These are phyloP conservation scores for Xylariaceae sp. DNA, from an alignment of 2,329 filamentous ascomycete genomes.

Conservation along the genomic window DNA sequence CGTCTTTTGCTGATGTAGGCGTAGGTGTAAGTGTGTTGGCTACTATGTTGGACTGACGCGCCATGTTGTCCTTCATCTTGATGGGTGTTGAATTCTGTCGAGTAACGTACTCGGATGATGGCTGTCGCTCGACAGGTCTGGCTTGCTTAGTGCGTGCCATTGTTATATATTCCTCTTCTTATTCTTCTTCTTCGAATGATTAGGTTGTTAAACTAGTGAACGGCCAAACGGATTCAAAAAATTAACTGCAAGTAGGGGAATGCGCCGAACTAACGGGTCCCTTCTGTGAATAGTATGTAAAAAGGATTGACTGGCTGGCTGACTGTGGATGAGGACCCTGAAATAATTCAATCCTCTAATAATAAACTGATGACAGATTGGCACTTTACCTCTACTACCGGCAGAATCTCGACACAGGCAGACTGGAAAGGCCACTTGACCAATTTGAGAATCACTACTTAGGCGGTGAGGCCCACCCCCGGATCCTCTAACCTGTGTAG, in stretches of 20 bases:
- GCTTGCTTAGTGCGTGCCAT: constrained; percentile 77
- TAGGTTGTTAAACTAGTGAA: neutral
- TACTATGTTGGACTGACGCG: constrained; percentile 30
- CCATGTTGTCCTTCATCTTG: constrained; percentile 39
- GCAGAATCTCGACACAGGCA: constrained; percentile 33
- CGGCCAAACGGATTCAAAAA: neutral
- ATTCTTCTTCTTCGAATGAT: neutral
- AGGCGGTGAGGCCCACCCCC: constrained; percentile 23
- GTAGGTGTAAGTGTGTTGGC: constrained; percentile 13
- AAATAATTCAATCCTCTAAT: neutral
- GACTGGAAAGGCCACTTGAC: constrained; percentile 13
- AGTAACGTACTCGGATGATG: constrained; percentile 67
- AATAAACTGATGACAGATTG: constrained; percentile 31
- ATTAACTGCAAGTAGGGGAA: neutral
- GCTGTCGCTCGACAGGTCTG: constrained; percentile 63
- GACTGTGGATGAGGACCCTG: neutral
- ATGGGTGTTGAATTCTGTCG: constrained; percentile 23
- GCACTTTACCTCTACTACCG: constrained; percentile 24
- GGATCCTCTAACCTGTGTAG: no score
- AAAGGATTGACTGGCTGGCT: neutral
- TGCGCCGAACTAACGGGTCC: neutral
- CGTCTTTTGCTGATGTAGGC: constrained; percentile 42
- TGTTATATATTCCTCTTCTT: no score
- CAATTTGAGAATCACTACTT: constrained; percentile 7
- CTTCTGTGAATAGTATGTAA: neutral